Conservation (phyloP, 495 filamentous ascomycete species). For the Endocarpon pusillum region DNA sequence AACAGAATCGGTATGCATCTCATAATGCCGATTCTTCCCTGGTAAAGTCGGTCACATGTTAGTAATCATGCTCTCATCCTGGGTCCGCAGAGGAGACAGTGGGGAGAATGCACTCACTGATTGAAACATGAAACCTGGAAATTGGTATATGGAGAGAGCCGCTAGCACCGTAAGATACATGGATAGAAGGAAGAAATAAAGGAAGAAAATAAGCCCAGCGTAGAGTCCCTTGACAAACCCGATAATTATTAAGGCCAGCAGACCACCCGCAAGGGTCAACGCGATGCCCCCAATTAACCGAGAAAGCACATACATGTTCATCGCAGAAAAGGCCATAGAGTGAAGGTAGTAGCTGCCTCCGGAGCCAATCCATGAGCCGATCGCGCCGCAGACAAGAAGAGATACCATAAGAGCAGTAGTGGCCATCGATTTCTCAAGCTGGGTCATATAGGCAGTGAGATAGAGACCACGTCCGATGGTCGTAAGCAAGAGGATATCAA, state of each 20-base stretch:
- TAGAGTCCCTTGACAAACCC: conserved; percentile 7
- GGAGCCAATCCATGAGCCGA: conserved; percentile 25
- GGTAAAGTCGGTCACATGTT: too few species aligned
- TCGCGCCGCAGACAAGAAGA: conserved; percentile 22
- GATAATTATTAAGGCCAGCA: conserved; percentile 19
- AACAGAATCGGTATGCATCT: conserved; percentile 13
- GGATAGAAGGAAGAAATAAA: conserved; percentile 12
- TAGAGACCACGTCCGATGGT: conserved; percentile 26
- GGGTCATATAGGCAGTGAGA: conserved; percentile 21
- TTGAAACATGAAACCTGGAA: conserved; percentile 20
- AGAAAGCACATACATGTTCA: conserved; percentile 26
- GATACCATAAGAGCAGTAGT: conserved; percentile 24
- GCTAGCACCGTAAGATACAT: conserved; percentile 14
- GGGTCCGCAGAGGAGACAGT: too few species aligned
- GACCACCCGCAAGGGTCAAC: conserved; percentile 13
- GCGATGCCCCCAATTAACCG: conserved; percentile 25
- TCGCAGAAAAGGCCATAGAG: conserved; percentile 24
- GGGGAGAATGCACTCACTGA: too few species aligned
- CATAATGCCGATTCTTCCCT: too few species aligned
- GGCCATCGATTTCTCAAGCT: conserved; percentile 18
- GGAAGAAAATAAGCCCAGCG: conserved; percentile 11
- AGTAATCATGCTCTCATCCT: too few species aligned
- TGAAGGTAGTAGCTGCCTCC: conserved; percentile 29
- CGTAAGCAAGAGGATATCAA: conserved; percentile 26
- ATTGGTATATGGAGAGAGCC: conserved; percentile 23